Base-by-base conservation (phyloP, 768 basidiomycete species). In the Leccinum fibrillosum region DNA sequence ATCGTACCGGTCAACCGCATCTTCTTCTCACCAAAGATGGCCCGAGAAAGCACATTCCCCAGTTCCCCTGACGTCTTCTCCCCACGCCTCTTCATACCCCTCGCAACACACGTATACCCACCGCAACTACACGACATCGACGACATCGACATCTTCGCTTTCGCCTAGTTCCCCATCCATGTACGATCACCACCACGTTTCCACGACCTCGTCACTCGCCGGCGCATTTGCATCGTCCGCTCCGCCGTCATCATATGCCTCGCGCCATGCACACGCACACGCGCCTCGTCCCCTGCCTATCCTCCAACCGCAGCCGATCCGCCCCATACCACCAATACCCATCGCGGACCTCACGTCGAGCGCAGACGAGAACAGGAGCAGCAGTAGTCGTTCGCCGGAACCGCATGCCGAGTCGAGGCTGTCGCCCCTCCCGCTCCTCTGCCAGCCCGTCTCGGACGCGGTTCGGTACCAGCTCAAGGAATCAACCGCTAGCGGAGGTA, bases 271-370 rank as follows among this genome's bases (percentile, higher is more conserved):
- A 44, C 39, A 42, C 39, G 0, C 39, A 56, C 54, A 57, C 54
- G 47, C 53, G 32, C 39, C 57, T 15, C 45, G 39, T 28, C 69
- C 23, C 9, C 21, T 72, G 15, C 73, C 71, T n/a, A 72, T 72
- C 21, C 21, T 68, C 2, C 71, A 72, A 53, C 71, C 71, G 0
- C 71, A 72, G 58, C 71, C 71, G 52, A 73, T 72, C 44, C 71
- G 71, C 0, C 73, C 73, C 1, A 72, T 72, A 57, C 71, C 71
- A 9, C 73, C 66, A 9, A 72, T 72, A 50, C 73, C 73, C 13
- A 52, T 72, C 25, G 64, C 62, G 2, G 71, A 73, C 2, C 64
- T 72, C 55, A 34, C 73, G 2, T 62, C 62, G 6, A 56, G 56
- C 11, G 69, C 69, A 1, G 52, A 59, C 34, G 73, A 68, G 8